phyloP scores from a whole-genome alignment of 495 filamentous ascomycete species.

The Lasiosphaeris hirsuta region DNA sequence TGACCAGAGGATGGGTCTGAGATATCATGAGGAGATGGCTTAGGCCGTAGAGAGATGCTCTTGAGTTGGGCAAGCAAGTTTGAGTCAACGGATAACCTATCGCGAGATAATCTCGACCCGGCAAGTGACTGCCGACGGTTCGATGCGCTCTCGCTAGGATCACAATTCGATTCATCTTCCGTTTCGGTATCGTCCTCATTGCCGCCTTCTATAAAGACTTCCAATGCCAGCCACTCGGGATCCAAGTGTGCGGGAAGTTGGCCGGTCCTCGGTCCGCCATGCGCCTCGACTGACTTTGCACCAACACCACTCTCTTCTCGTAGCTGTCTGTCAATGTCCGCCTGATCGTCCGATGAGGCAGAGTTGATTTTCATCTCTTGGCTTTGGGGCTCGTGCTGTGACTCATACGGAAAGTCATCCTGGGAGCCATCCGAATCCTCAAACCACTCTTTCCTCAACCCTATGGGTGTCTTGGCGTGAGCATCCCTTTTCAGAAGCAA shows the following conservation, averaged over 20 bases:
- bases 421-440: slow-evolving; percentile 13
- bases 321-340: slow-evolving; percentile 67
- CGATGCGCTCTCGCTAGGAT: background rate
- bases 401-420: slow-evolving; percentile 1
- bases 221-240: slow-evolving; percentile 93
- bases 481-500: slow-evolving; percentile 82
- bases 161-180: slow-evolving; percentile 13
- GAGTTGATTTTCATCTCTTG: background rate
- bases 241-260: slow-evolving; percentile 76
- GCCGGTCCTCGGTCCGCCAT: slow-evolving; percentile 46
- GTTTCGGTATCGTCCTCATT: slow-evolving; percentile 36
- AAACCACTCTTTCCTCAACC: slow-evolving; percentile 21
- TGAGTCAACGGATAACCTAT: slow-evolving; percentile 33
- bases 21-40: slow-evolving; percentile 26
- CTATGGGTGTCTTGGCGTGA: slow-evolving; percentile 68
- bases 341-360: slow-evolving; percentile 44
- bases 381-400: background rate
- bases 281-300: background rate
- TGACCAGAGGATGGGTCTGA: slow-evolving; percentile 7
- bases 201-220: slow-evolving; percentile 71
- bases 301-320: slow-evolving; percentile 41
- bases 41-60: slow-evolving; percentile 36
- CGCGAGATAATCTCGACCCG: background rate
- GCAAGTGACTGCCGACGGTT: background rate
- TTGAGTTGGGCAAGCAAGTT: slow-evolving; percentile 40